Conservation (phyloP, 1,284 basidiomycete genomes). For the Schizophyllum commune region DNA sequence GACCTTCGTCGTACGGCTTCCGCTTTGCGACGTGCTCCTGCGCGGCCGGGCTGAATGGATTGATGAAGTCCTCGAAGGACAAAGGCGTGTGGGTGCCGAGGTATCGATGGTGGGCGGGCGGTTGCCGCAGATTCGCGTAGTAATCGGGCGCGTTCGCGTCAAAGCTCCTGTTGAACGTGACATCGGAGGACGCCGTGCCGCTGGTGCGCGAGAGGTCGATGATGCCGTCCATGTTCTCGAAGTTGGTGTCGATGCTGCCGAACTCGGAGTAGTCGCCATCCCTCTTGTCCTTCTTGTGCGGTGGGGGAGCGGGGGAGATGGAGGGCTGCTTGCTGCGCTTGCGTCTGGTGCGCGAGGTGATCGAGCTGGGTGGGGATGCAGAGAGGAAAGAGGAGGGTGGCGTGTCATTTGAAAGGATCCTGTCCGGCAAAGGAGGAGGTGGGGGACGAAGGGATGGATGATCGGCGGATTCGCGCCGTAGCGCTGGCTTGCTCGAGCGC, state of each 20-base stretch:
- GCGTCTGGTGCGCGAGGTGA: conserved; percentile 11
- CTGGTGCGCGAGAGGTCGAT: conserved; percentile 40
- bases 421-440: conserved; percentile 19
- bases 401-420: background rate
- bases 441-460: conserved; percentile 25
- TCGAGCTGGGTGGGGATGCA: conserved; percentile 4
- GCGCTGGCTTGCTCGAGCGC: conserved; percentile 21
- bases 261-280: conserved; percentile 3
- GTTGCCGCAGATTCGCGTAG: background rate
- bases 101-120: background rate
- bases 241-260: conserved; percentile 57
- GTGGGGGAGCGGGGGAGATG: conserved; percentile 19
- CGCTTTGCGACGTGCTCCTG: conserved; percentile 13
- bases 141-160: conserved; percentile 29
- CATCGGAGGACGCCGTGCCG: conserved; percentile 1
- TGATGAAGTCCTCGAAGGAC: background rate
- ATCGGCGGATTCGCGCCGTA: conserved; percentile 18
- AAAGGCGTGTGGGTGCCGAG: conserved; percentile 1
- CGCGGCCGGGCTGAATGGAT: background rate
- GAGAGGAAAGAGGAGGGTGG: conserved; percentile 7
- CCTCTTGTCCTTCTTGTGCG: conserved; percentile 22
- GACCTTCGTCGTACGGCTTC: conserved; percentile 9
- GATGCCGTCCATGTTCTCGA: conserved; percentile 81
- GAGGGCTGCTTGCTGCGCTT: conserved; percentile 18
- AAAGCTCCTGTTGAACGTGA: conserved; percentile 10